Base-by-base conservation (phyloP, 768 basidiomycete genomes). In the Rhizopogon vinicolor region DNA sequence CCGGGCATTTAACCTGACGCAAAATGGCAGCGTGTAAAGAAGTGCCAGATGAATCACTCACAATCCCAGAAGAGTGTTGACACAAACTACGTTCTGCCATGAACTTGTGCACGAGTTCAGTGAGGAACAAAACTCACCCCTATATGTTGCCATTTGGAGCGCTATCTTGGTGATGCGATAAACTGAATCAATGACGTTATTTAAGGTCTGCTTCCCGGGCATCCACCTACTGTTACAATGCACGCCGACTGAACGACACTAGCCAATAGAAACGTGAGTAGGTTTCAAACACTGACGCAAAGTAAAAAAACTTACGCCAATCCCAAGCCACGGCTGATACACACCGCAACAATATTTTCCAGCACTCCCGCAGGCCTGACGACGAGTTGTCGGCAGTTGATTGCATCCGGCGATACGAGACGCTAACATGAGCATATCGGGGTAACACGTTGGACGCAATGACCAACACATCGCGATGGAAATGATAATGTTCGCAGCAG, bases 1-100 rank as follows among this genome's bases (percentile, higher is more conserved):
- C 7, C 68, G 69, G 28, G 51, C 52, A 19, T 66, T 69, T n/a
- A 69, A 66, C 7, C 69, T 69, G 22, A n/a, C 4, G 10, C 31
- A 42, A 37, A 37, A 16, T 7, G 10, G 9, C 5, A 41, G 28
- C 22, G 6, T 4, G 28, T 1, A 1, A 3, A 12, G 9, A 40
- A 22, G 2, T 1, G 10, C 25, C 3, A 18, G 25, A 28, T 25
- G 14, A 37, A 33, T 14, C 18, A 60, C 69, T 19, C 41, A 69
- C 68, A 64, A 53, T 53, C 49, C 68, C 4, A 69, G 53, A 5
- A 69, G 22, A 12, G 59, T 61, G n/a, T 69, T 69, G 33, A 68
- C 58, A 18, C 66, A 64, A 29, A 71, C 68, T 69, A 41, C 14
- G 18, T 46, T 2, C 2, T 28, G 4, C 7, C 16, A n/a, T 31